These are phyloP conservation scores for Alternaria postmessia DNA, from an alignment of 2,329 filamentous ascomycete species.

Conservation along the genomic window DNA sequence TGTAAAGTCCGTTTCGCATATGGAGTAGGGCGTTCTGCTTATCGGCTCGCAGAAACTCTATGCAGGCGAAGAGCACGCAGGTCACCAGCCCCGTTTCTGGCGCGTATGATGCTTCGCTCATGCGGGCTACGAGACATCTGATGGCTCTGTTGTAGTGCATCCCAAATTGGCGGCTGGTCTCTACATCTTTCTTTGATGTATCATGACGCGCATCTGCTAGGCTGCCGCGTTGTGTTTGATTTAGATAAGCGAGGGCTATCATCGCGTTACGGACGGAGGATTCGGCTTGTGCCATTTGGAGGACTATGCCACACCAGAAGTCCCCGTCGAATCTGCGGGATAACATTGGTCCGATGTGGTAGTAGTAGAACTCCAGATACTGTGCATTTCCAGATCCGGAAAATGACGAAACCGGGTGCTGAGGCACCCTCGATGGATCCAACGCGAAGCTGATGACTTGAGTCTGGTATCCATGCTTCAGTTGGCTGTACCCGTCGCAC, in stretches of 20 bases:
- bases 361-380: slow-evolving; percentile 53
- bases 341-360: slow-evolving; percentile 47
- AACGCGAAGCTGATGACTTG: no score
- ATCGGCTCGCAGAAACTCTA: slow-evolving; percentile 54
- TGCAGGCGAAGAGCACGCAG: slow-evolving; percentile 53
- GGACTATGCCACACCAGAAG: slow-evolving; percentile 28
- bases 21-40: slow-evolving; percentile 51
- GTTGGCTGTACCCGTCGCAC: neutral
- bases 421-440: neutral
- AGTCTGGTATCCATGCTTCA: neutral
- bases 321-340: slow-evolving; percentile 31
- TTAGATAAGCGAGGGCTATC: slow-evolving; percentile 48
- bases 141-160: slow-evolving; percentile 9
- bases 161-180: slow-evolving; percentile 34
- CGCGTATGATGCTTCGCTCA: slow-evolving; percentile 36
- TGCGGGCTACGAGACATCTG: slow-evolving; percentile 36
- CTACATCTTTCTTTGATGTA: neutral
- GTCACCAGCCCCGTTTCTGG: slow-evolving; percentile 50
- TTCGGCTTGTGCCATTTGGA: slow-evolving; percentile 52
- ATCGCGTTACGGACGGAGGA: slow-evolving; percentile 53
- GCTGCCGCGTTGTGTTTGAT: slow-evolving; percentile 19
- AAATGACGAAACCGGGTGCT: neutral
- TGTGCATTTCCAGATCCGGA: slow-evolving; percentile 17
- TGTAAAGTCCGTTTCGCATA: slow-evolving; percentile 28
- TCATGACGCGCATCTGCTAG: slow-evolving; percentile 8